phyloP scores from a whole-genome alignment of 139 green algal species.

The Chlorella sp. region DNA sequence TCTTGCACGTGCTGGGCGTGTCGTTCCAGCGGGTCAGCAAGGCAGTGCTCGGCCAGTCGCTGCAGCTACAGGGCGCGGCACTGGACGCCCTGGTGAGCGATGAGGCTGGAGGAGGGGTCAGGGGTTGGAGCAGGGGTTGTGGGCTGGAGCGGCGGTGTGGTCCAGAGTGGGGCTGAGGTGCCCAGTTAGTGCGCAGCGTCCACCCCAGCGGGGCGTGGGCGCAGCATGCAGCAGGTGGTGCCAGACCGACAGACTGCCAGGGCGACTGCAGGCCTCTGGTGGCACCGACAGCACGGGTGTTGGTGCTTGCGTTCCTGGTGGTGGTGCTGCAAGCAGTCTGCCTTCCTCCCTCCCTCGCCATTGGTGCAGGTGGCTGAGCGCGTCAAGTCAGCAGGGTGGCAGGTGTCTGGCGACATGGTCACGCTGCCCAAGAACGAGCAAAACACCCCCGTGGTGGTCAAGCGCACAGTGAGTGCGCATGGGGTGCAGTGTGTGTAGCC shows the following conservation, averaged over 20 bases:
- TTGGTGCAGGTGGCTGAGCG: background rate
- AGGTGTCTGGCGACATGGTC: background rate
- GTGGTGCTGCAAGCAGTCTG: too few species aligned
- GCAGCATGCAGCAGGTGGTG: too few species aligned
- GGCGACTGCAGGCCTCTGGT: too few species aligned
- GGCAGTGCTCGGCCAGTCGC: slow-evolving; percentile 32
- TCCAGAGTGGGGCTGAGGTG: too few species aligned
- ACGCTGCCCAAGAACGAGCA: background rate
- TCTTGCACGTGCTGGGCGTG: slow-evolving; percentile 38
- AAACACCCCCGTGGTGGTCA: background rate
- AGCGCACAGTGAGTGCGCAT: background rate
- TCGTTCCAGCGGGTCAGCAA: slow-evolving; percentile 44
- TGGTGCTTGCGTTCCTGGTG: too few species aligned
- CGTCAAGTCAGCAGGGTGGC: background rate
- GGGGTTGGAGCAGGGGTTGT: background rate
- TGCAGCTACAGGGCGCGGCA: slow-evolving; percentile 26
- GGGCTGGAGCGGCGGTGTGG: too few species aligned
- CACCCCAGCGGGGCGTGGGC: too few species aligned
- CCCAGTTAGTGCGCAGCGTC: too few species aligned
- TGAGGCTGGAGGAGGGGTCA: background rate
- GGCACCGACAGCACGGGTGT: too few species aligned
- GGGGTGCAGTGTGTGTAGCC: too few species aligned
- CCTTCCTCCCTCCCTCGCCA: too few species aligned
- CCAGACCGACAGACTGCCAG: too few species aligned
- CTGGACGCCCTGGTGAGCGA: slow-evolving; percentile 41